Evolutionary conservation across 495 filamentous ascomycete species (phyloP).

Genomic region (Staphylotrichum longicolle): DNA sequence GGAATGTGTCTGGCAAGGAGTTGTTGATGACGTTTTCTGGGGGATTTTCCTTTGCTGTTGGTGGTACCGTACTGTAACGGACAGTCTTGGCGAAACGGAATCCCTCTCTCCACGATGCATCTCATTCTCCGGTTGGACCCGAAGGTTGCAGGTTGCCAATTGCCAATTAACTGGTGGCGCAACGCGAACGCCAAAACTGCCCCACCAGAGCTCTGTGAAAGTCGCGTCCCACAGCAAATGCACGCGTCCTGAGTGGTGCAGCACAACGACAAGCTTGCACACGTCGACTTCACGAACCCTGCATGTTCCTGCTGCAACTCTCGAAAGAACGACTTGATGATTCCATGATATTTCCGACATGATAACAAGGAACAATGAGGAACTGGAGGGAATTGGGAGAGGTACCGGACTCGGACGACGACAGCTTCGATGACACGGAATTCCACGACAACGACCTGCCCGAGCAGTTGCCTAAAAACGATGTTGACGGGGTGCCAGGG

Average conservation of each 20-base stretch:
- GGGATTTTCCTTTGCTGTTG: neutral
- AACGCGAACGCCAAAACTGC: slow-evolving; percentile 13
- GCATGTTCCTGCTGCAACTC: neutral
- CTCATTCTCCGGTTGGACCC: neutral
- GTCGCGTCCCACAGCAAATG: slow-evolving; percentile 25
- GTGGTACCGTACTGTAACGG: neutral
- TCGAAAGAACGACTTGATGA: neutral
- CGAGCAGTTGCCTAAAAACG: neutral
- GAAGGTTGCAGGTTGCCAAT: slow-evolving; percentile 6
- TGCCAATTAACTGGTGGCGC: neutral
- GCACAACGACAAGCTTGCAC: neutral
- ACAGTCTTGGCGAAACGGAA: neutral
- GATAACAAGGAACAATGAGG: slow-evolving; percentile 42
- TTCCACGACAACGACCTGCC: slow-evolving; percentile 22
- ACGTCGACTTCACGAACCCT: neutral
- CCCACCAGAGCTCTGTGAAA: slow-evolving; percentile 24
- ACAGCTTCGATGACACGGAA: slow-evolving; percentile 44
- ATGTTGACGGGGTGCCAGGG: neutral
- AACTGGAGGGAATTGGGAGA: slow-evolving; percentile 58
- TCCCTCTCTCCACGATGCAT: too few species aligned
- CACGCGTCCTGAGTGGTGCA: neutral
- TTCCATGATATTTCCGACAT: slow-evolving; percentile 30
- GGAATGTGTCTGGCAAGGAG: neutral
- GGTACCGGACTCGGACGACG: slow-evolving; percentile 59
- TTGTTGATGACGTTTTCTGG: neutral